Evolutionary conservation across 768 basidiomycete species (phyloP).

Genomic region (Lactarius trivialis): DNA sequence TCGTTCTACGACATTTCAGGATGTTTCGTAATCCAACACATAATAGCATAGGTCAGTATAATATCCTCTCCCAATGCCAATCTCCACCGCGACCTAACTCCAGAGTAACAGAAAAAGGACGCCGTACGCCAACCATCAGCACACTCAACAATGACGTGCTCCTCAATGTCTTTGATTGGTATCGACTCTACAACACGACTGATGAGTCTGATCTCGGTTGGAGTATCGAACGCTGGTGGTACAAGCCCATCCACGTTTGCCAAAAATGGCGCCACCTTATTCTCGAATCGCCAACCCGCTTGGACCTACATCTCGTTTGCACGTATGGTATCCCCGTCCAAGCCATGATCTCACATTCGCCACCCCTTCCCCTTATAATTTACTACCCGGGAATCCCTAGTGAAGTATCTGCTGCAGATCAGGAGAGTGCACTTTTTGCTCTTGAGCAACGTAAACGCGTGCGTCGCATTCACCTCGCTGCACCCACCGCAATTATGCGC

Average conservation of each 20-base stretch:
- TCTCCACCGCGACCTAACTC: too few relatives aligned
- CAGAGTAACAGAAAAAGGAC: not conserved
- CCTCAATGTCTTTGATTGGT: not conserved
- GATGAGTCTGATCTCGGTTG: not conserved
- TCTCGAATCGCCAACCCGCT: not conserved
- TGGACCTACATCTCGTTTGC: slow-evolving; percentile 6
- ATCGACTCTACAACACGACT: not conserved
- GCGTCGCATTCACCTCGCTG: not conserved
- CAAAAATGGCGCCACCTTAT: not conserved
- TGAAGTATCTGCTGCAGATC: not conserved
- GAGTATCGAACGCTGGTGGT: slow-evolving; percentile 10
- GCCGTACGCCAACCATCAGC: not conserved
- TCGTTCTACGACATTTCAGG: not conserved
- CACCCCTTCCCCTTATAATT: slow-evolving; percentile 4
- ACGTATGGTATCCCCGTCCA: not conserved
- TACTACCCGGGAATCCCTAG: not conserved
- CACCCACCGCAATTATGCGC: not conserved
- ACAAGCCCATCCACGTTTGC: slow-evolving; percentile 3
- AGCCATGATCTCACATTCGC: slow-evolving; percentile 2
- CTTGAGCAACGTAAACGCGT: not conserved
- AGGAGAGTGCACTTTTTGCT: not conserved
- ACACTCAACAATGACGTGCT: not conserved
- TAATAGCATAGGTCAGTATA: too few relatives aligned
- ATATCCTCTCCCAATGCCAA: too few relatives aligned
- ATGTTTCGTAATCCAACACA: not conserved